Evolutionary conservation across 2,329 filamentous ascomycete species (phyloP).

Genomic region (Lecanicillium sp.): DNA sequence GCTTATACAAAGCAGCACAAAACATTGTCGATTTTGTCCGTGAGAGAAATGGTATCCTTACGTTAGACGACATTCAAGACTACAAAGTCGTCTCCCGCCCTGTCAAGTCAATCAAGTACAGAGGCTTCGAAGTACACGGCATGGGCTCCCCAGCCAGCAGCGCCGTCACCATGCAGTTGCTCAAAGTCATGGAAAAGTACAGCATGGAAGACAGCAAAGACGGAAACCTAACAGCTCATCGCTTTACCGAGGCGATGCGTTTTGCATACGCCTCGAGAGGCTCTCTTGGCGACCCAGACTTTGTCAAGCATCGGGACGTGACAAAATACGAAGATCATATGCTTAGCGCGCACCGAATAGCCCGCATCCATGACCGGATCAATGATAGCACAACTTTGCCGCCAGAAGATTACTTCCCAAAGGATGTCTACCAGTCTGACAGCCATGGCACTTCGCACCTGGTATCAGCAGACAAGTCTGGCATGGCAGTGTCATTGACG

Average conservation of each 20-base stretch:
- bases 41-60: conserved; percentile 73
- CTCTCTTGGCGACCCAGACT: conserved; percentile 76
- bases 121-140: conserved; percentile 61
- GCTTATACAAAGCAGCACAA: conserved; percentile 43
- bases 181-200: conserved; percentile 81
- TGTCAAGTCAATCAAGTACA: conserved; percentile 57
- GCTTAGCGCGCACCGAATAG: conserved; percentile 52
- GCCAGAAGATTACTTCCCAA: conserved; percentile 65
- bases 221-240: conserved; percentile 65
- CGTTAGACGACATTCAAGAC: conserved; percentile 62
- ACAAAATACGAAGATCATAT: conserved; percentile 56
- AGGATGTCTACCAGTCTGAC: conserved; percentile 54
- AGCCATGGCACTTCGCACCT: conserved; percentile 70
- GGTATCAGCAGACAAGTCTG: conserved; percentile 61
- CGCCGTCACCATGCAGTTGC: conserved; percentile 60
- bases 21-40: conserved; percentile 64
- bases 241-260: conserved; percentile 78
- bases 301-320: conserved; percentile 51
- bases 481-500: conserved; percentile 72
- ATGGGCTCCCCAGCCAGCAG: conserved; percentile 73
- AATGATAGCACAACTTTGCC: conserved; percentile 64
- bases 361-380: conserved; percentile 56
- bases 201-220: conserved; percentile 40
- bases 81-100: conserved; percentile 62
- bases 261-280: conserved; percentile 78